Conservation (phyloP, 1,284 basidiomycete genomes). For the Marasmius sp. region DNA sequence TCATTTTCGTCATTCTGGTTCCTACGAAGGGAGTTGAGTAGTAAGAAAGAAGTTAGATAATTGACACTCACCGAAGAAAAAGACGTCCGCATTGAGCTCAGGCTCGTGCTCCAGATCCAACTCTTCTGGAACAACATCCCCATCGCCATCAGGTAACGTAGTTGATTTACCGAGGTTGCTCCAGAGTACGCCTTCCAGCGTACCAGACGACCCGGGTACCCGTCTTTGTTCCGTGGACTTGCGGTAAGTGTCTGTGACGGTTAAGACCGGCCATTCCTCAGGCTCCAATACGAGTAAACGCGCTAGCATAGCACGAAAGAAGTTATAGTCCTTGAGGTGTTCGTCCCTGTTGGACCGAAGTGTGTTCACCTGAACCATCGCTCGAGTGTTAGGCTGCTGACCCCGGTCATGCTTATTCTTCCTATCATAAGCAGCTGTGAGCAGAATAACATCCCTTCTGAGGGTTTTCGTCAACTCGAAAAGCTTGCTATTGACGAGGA, state of each 20-base stretch:
- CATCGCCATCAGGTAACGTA: no score
- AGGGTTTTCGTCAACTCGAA: neutral
- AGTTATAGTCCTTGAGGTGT: neutral
- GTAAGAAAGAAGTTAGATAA: no score
- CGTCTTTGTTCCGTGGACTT: neutral
- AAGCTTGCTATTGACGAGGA: neutral
- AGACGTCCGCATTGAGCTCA: no score
- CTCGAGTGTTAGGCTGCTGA: neutral
- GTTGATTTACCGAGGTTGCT: no score
- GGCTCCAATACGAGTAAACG: neutral
- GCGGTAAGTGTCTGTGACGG: neutral
- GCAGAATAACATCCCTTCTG: neutral
- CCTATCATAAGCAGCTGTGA: neutral
- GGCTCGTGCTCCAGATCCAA: no score
- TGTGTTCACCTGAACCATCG: neutral
- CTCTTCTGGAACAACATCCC: no score
- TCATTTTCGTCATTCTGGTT: no score
- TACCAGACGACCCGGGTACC: neutral
- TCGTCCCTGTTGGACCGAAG: neutral
- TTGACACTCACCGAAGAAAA: no score
- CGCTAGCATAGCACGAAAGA: neutral
- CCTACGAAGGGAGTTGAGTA: no score
- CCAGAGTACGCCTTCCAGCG: neutral
- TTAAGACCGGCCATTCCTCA: neutral
- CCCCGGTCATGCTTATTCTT: slow-evolving; percentile 1